Evolutionary conservation across 2,329 filamentous ascomycete species (phyloP).

Genomic region (Scytalidium lignicola): DNA sequence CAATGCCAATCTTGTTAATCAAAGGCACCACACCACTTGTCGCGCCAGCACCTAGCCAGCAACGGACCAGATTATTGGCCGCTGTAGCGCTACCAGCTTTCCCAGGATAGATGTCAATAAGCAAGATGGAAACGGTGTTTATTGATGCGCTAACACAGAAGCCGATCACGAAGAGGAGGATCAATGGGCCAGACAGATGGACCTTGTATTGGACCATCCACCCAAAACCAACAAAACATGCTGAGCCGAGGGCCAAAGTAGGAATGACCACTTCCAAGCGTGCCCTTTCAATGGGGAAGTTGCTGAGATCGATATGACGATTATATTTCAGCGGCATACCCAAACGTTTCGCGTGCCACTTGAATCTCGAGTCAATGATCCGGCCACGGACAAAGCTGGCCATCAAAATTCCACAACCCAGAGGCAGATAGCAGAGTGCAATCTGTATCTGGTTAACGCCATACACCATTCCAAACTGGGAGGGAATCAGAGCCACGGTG

Average conservation of each 20-base stretch:
- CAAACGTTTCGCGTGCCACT: slow-evolving; percentile 54
- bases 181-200: neutral
- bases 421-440: slow-evolving; percentile 27
- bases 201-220: slow-evolving; percentile 15
- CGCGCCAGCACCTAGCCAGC: neutral
- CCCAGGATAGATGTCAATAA: slow-evolving; percentile 12
- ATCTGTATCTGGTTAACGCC: slow-evolving; percentile 14
- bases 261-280: slow-evolving; percentile 50
- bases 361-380: slow-evolving; percentile 60
- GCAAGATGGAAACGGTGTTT: slow-evolving; percentile 1
- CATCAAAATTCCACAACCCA: slow-evolving; percentile 39
- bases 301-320: slow-evolving; percentile 30
- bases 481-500: slow-evolving; percentile 42
- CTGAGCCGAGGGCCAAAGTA: slow-evolving; percentile 34
- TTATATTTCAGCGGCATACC: slow-evolving; percentile 54
- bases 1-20: slow-evolving; percentile 3
- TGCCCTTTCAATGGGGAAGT: slow-evolving; percentile 26
- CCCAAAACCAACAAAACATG: slow-evolving; percentile 7
- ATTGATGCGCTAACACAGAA: neutral
- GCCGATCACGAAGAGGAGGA: neutral
- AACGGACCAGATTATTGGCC: neutral
- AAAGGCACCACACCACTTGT: neutral
- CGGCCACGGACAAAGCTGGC: slow-evolving; percentile 47
- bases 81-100: slow-evolving; percentile 1
- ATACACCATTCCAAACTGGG: slow-evolving; percentile 27